These are phyloP conservation scores for Letharia lupina DNA, from an alignment of 495 filamentous ascomycete genomes.

Conservation along the genomic window DNA sequence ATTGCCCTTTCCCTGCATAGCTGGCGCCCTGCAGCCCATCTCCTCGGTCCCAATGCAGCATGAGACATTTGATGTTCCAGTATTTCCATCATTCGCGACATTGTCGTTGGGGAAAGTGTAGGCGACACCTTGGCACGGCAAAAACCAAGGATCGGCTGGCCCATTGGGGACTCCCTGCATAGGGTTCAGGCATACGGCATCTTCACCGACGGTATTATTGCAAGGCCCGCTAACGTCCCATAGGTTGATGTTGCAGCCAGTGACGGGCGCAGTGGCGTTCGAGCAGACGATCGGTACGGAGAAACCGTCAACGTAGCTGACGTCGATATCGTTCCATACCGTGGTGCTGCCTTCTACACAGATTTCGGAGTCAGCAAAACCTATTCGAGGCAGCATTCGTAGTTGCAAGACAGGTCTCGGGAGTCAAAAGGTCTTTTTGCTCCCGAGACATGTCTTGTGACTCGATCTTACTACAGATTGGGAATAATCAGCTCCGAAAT, in stretches of 20 bases:
- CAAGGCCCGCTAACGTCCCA: conserved; percentile 19
- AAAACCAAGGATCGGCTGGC: conserved; percentile 24
- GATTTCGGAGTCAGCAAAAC: no score
- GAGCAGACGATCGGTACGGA: conserved; percentile 28
- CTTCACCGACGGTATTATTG: conserved; percentile 9
- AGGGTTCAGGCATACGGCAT: conserved; percentile 24
- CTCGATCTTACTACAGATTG: no score
- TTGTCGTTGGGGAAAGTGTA: conserved; percentile 30
- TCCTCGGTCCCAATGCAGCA: conserved; percentile 30
- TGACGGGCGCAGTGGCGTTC: conserved; percentile 18
- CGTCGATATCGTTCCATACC: conserved; percentile 20
- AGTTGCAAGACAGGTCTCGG: no score
- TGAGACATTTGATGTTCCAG: conserved; percentile 14
- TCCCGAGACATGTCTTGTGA: no score
- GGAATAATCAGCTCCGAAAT: no score
- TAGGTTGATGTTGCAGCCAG: conserved; percentile 30
- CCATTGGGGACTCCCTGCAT: conserved; percentile 14
- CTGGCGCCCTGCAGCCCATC: conserved; percentile 15
- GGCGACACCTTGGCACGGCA: conserved; percentile 26
- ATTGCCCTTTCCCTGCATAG: conserved; percentile 11
- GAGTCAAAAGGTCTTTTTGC: no score
- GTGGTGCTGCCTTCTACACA: conserved; percentile 20
- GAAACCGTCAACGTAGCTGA: conserved; percentile 28
- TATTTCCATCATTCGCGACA: conserved; percentile 23
- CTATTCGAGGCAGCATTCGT: no score